Evolutionary conservation across 305 asterid genomes (phyloP), one percentile per base, ranked within the genome.

Genomic region (Fraxinus latifolia): DNA sequence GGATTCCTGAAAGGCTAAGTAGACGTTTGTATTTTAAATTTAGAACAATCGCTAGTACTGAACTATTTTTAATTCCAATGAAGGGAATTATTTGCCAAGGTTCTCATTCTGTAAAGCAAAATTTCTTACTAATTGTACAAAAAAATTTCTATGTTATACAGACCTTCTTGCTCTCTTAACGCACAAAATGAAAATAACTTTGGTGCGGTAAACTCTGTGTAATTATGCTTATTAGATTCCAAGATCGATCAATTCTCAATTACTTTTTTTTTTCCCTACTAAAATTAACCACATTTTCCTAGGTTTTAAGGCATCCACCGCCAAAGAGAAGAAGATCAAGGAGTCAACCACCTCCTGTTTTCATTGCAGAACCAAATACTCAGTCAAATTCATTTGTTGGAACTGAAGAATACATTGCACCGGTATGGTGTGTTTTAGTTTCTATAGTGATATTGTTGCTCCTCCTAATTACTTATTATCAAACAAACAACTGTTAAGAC

Each of bases 371-470:
- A 87, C 99, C 99, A 82, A 81, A 81, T 84, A 84, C 95, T 12
- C 98, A 91, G 80, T 96, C 98, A 47, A 96, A 96, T 90, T 96
- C 99, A 42, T 94, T 94, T 77, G 99, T 96, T 25, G 99, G 99
- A 73, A 96, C 99, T 80, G 98, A 96, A 89, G 99, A 96, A 84
- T 96, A 96, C 83, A 94, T 96, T 87, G 97, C 99, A 60, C 98
- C 99, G 87, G 99, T 96, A 94, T 67, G 87, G 8, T 37, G 55
- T 50, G 73, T 47, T 68, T 85, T 65, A 27, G 58, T 77, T 27
- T 78, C 15, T 79, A 44, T 72, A 8, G 27, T 32, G 50, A 77
- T 27, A 39, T 2, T 65, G 23, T 47, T 80, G 29, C 55, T 21
- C 14, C 25, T 82, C 76, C 78, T n/a, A 15, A 50, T 80, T 84